Evolutionary conservation across 805 yeast species (phyloP), one percentile per base, ranked within the genome.

Genomic region (Yamadazyma paraphyllophila): DNA sequence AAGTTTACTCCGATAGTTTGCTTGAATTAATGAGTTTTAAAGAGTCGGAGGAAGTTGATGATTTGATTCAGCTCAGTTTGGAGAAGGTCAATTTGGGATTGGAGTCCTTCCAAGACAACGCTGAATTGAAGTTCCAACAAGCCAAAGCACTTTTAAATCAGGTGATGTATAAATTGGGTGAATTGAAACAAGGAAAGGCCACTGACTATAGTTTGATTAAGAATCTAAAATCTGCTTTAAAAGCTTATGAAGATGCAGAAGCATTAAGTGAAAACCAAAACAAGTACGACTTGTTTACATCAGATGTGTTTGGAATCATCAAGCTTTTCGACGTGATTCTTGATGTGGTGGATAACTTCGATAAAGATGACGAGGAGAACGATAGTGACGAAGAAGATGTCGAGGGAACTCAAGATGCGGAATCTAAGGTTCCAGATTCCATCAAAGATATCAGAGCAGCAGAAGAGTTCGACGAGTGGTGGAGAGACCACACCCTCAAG

Each of bases 1-100:
- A 84, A 4, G 78, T 86, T 26, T 92, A 90, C 63, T 91, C 89
- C 0, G 66, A 81, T 37, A 83, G 96, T 0, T 66, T 87, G 36
- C 73, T 81, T 33, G 88, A 83, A 47, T 66, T 85, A 51, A 80
- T 87, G 1, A 69, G 71, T 30, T 85, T 80, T 51, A 64, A 71
- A 9, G 58, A 61, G 3, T 50, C 52, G 6, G 39, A 54, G 12
- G 51, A 53, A 31, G 74, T 84, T 7, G 61, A 65, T 9, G 85
- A 80, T 14, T 44, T 43, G 13, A 39, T 87, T 73, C 60, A 30
- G 4, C 81, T 88, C 43, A 85, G 96, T 4, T 49, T 85, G 16
- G 96, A 88, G 48, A 76, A 96, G 52, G 69, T 80, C 24, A 76
- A 74, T 6, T 55, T 69, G 11, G 96, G 96, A 0, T 63, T 80